Evolutionary conservation across 352 stramenopile species (phyloP).

Genomic region (Globisporangium perplexum): DNA sequence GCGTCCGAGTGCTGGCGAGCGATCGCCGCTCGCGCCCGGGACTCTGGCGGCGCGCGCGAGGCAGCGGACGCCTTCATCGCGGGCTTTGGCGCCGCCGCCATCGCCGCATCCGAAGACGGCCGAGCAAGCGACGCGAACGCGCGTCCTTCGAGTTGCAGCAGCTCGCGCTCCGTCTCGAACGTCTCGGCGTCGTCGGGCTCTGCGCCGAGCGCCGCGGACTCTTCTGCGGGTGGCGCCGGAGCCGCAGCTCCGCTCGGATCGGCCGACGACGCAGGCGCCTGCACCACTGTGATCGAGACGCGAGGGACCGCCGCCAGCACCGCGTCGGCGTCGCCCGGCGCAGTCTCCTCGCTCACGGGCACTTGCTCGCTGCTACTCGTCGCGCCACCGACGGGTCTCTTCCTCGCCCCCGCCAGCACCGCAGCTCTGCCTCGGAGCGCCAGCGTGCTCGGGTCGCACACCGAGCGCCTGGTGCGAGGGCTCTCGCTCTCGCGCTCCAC

Average conservation of each 20-base stretch:
- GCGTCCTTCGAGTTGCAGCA: slow-evolving; percentile 5
- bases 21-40: background rate
- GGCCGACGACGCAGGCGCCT: background rate
- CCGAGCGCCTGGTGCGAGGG: too few species aligned
- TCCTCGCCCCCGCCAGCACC: background rate
- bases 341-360: background rate
- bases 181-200: too few species aligned
- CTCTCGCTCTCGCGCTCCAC: too few species aligned
- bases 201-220: too few species aligned
- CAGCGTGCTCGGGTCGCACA: background rate
- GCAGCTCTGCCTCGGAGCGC: slow-evolving; percentile 1
- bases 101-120: background rate
- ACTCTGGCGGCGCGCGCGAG: background rate
- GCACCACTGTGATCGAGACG: slow-evolving; percentile 3
- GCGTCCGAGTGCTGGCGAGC: slow-evolving; percentile 4
- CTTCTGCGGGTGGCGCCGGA: background rate
- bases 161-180: background rate
- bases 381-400: background rate
- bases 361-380: background rate
- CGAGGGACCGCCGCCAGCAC: background rate
- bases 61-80: background rate
- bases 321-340: background rate
- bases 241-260: background rate
- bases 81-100: background rate
- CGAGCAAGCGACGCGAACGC: background rate